Evolutionary conservation across 495 filamentous ascomycete genomes (phyloP).

Genomic region (Cudoniella acicularis): DNA sequence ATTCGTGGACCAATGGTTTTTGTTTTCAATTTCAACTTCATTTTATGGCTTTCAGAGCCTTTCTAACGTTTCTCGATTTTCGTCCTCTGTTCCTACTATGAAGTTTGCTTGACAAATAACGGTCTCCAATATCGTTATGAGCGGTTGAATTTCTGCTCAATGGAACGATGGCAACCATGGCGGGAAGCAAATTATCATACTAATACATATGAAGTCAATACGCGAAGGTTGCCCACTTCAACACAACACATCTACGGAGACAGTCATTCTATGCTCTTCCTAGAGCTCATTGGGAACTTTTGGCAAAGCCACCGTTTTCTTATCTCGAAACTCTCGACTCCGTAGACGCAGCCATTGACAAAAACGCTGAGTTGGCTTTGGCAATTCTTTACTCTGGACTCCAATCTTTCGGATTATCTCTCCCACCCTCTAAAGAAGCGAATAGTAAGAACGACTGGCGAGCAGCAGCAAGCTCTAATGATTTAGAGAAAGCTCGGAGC

Average conservation of each 20-base stretch:
- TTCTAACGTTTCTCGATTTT: no score
- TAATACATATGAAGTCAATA: conserved; percentile 61
- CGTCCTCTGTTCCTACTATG: no score
- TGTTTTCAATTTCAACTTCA: no score
- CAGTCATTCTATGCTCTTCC: conserved; percentile 92
- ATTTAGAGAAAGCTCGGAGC: conserved; percentile 86
- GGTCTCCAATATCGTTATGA: no score
- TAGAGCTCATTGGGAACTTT: conserved; percentile 71
- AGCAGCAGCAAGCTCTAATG: conserved; percentile 58
- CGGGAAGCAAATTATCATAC: no score
- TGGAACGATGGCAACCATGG: no score
- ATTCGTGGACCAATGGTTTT: no score
- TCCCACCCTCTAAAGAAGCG: conserved; percentile 20
- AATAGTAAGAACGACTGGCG: conserved; percentile 52
- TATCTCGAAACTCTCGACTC: conserved; percentile 69
- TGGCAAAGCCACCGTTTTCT: conserved; percentile 76
- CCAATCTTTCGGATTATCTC: conserved; percentile 55
- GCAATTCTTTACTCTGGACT: conserved; percentile 67
- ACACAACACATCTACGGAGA: conserved; percentile 82
- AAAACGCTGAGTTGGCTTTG: conserved; percentile 78
- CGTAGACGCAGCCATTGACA: conserved; percentile 85
- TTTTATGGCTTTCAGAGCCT: no score
- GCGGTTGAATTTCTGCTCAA: no score
- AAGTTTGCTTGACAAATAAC: no score
- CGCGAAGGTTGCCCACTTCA: conserved; percentile 74